Base-by-base conservation (phyloP, 2,329 filamentous ascomycete genomes). In the Phaeosphaeria sp. region DNA sequence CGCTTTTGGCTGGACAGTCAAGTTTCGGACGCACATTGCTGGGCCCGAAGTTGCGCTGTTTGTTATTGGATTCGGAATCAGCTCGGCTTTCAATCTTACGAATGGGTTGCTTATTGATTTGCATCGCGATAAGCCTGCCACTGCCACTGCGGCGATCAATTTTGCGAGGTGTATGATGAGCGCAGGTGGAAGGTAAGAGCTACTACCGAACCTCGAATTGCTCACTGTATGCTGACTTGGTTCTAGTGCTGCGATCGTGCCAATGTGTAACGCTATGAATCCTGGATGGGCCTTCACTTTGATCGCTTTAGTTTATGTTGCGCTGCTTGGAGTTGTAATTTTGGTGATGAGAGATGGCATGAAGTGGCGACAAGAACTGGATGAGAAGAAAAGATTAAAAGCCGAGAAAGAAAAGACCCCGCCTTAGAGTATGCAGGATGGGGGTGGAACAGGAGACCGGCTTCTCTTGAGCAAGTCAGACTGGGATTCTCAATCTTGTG, bases 1-100 rank as follows among this genome's bases (percentile, higher is more conserved):
- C 2, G 63, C 69, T 15, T 82, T 79, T 45, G 80, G 80, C 20
- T 82, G 80, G 80, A 77, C 76, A 0, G 59, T 76, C 6, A 68
- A 79, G 33, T 73, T 68, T 30, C 53, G 70, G 2, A 75, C 75
- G 4, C 66, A 73, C 30, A 71, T 82, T 13, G 78, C 78, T 0
- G 78, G 73, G 0, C 79, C 80, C 0, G 69, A 81, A 54, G 66
- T 81, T 1, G 78, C 87, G 2, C 72, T 91, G 1, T 77, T 78
- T 17, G 58, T 88, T 7, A 86, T 86, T 1, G 79, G 86, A 2
- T 77, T 78, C 1, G 82, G 82, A 5, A 78, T 86, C 13, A 88
- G 87, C 3, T 87, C 85, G n/a, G 72, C 72, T 0, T 76, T 80
- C 63, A 77, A 71, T 50, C 75, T 78, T 33, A 69, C 81, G 7